Percentiles rank a stretch among this genome's conserved stretches.
These are phyloP conservation scores for Chlamydomonas reinhardtii DNA, from an alignment of 163 green algal genomes.

Conservation along the genomic window DNA sequence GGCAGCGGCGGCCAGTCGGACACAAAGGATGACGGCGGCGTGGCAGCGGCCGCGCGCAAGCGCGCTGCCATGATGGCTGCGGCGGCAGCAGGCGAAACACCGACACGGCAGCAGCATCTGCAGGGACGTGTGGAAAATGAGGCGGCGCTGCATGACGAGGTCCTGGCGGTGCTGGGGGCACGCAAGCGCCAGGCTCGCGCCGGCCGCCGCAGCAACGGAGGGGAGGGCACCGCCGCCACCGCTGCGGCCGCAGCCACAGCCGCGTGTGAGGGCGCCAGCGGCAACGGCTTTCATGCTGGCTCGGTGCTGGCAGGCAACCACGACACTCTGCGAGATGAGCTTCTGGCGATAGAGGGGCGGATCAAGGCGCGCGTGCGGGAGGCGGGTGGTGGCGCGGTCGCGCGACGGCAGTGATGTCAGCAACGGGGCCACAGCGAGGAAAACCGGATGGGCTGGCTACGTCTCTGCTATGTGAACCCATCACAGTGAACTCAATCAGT, in stretches of 20 bases:
- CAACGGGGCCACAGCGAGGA: no score
- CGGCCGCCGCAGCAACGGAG: not conserved
- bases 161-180: slow-evolving; percentile 38
- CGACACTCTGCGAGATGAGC: slow-evolving; percentile 6
- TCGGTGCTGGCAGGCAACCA: slow-evolving; percentile 12
- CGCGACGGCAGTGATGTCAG: no score
- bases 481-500: no score
- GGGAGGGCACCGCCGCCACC: not conserved
- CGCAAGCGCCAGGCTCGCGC: not conserved
- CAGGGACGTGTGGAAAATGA: not conserved
- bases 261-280: no score
- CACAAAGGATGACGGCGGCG: not conserved
- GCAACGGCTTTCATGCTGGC: not conserved
- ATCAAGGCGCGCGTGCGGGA: slow-evolving; percentile 22
- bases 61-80: not conserved
- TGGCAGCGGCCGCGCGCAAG: not conserved
- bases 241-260: not conserved
- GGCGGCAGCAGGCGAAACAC: no score
- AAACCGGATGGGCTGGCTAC: no score
- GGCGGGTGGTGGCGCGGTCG: no score
- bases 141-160: slow-evolving; percentile 33
- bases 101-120: not conserved
- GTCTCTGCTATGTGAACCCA: no score
- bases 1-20: not conserved
- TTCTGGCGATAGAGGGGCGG: slow-evolving; percentile 15